Percentiles rank a stretch among this genome's conserved stretches.
Evolutionary conservation across 2,329 filamentous ascomycete species (phyloP).

Genomic region (Beauveria sp.): DNA sequence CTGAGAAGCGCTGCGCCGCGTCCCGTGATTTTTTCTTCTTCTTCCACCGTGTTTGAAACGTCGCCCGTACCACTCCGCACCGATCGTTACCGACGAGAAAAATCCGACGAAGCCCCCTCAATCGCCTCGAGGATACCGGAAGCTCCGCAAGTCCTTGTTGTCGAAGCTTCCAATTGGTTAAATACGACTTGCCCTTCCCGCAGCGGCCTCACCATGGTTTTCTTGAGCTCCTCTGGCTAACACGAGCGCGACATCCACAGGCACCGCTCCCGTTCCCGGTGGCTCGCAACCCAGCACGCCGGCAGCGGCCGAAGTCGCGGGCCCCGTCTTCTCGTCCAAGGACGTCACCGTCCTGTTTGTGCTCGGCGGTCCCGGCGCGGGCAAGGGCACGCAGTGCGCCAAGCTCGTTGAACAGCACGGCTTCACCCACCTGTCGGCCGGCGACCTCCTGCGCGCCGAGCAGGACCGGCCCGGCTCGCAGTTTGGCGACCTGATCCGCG

Average conservation of each 20-base stretch:
- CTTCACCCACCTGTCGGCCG: constrained; percentile 89
- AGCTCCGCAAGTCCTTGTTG: not conserved
- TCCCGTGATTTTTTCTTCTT: not conserved
- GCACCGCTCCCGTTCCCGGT: constrained; percentile 16
- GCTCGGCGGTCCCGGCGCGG: constrained; percentile 88
- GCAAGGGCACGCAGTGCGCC: constrained; percentile 93
- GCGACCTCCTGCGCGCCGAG: constrained; percentile 88
- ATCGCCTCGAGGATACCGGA: not conserved
- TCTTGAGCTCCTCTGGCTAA: not conserved
- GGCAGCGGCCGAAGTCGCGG: constrained; percentile 32
- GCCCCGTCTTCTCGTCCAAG: constrained; percentile 62
- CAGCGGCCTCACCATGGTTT: not conserved
- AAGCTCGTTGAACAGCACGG: constrained; percentile 80
- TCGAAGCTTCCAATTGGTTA: not conserved
- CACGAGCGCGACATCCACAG: not conserved
- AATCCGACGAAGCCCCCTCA: not conserved
- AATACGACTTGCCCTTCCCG: not conserved
- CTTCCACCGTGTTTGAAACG: not conserved
- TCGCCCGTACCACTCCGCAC: not conserved
- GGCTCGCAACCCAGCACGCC: constrained; percentile 34
- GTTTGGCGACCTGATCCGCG: constrained; percentile 87
- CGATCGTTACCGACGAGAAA: not conserved
- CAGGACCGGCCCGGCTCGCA: constrained; percentile 79
- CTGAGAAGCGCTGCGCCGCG: not conserved
- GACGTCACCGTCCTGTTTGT: constrained; percentile 93